Evolutionary conservation across 495 filamentous ascomycete species (phyloP).

Genomic region (Aspergillus mulundensis): DNA sequence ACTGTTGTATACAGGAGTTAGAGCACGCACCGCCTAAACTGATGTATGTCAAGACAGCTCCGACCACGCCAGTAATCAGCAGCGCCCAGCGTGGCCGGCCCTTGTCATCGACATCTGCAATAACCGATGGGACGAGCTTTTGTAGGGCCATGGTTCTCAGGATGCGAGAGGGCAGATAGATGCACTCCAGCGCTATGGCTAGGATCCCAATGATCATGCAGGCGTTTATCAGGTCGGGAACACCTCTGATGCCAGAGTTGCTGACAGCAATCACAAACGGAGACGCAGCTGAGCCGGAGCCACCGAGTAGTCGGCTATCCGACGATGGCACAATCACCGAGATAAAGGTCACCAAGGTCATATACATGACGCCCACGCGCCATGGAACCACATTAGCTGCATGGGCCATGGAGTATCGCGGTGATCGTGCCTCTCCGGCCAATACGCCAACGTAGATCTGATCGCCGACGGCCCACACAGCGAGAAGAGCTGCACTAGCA

Average conservation of each 20-base stretch:
- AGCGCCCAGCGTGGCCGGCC: slow-evolving; percentile 13
- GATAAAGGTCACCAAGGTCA: slow-evolving; percentile 4
- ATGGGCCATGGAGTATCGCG: slow-evolving; percentile 27
- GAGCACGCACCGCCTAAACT: slow-evolving; percentile 7
- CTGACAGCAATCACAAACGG: slow-evolving; percentile 12
- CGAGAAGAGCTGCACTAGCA: slow-evolving; percentile 23
- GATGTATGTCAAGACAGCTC: slow-evolving; percentile 8
- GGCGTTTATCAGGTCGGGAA: slow-evolving; percentile 9
- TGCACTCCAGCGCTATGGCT: slow-evolving; percentile 7
- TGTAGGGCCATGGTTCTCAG: slow-evolving; percentile 11
- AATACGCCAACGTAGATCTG: slow-evolving; percentile 25
- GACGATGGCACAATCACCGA: slow-evolving; percentile 8
- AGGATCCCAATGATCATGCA: slow-evolving; percentile 11
- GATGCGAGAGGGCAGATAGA: slow-evolving; percentile 12
- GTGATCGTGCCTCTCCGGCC: slow-evolving; percentile 24
- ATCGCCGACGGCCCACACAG: slow-evolving; percentile 27
- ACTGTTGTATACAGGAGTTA: not conserved
- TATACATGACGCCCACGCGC: slow-evolving; percentile 19
- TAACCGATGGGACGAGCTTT: slow-evolving; percentile 1
- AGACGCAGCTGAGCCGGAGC: slow-evolving; percentile 6
- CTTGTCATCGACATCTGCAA: slow-evolving; percentile 8
- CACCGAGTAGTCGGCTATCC: slow-evolving; percentile 5
- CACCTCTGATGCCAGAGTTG: slow-evolving; percentile 9
- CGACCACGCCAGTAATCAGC: slow-evolving; percentile 1
- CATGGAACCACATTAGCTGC: slow-evolving; percentile 26